phyloP scores from a whole-genome alignment of 805 yeast genomes.

The Candida boleticola region DNA sequence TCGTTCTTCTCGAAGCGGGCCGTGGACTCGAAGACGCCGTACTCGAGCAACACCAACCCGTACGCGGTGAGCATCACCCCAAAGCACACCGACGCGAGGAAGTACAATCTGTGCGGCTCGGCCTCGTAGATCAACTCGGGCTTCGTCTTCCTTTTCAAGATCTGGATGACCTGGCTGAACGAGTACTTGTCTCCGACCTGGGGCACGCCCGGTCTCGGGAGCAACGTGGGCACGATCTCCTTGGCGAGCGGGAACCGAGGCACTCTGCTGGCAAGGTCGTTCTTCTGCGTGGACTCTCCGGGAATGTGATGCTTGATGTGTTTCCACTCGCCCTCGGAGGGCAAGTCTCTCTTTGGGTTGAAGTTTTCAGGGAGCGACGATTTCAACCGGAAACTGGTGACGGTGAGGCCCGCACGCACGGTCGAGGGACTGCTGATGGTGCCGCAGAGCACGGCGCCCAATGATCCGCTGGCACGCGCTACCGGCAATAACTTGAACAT shows the following conservation, averaged over 20 bases:
- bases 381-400: constrained; percentile 20
- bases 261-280: constrained; percentile 54
- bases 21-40: constrained; percentile 51
- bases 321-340: constrained; percentile 41
- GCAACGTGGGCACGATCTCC: constrained; percentile 60
- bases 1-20: constrained; percentile 53
- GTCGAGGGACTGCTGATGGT: no score
- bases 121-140: constrained; percentile 82
- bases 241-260: constrained; percentile 67
- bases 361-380: constrained; percentile 30
- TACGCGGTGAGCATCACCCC: constrained; percentile 70
- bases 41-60: constrained; percentile 58
- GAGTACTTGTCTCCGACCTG: constrained; percentile 56
- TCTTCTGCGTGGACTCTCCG: constrained; percentile 44
- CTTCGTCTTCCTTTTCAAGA: constrained; percentile 49
- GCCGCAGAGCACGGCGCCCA: no score
- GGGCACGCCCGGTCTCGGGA: constrained; percentile 79
- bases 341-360: constrained; percentile 28
- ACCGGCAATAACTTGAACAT: no score
- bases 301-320: constrained; percentile 52
- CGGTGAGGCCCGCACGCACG: no score
- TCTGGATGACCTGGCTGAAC: constrained; percentile 60
- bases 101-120: constrained; percentile 78
- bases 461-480: no score
- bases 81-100: constrained; percentile 63